Evolutionary conservation across 2,329 filamentous ascomycete species (phyloP), one percentile per base, ranked within the genome.

Genomic region (Fusarium hostae): DNA sequence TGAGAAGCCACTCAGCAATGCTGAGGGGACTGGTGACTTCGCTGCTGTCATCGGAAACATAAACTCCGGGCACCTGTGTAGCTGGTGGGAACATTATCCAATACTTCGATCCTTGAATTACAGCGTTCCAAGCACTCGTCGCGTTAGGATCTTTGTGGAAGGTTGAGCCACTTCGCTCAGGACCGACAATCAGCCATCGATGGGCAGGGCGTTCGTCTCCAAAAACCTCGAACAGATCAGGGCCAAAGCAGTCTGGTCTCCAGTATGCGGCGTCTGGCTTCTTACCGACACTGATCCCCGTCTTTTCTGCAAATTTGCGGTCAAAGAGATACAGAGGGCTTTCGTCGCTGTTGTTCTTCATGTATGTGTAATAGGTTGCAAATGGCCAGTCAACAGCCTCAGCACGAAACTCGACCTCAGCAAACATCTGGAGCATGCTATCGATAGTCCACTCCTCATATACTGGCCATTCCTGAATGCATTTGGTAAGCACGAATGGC

Each of bases 81-180:
- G 89, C 89, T 0, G 93, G 92, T 0, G 94, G 94, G 78, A 98
- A 98, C 94, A 98, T 97, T 80, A 98, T 95, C 95, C 96, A 98
- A 85, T 98, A 98, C 79, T 98, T 98, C 37, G 91, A 89, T 9
- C 95, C 96, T 65, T 92, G 90, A 32, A 98, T 85, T 18, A 98
- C 94, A 2, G 95, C 95, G 79, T 98, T 98, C 96, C 95, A 98
- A 0, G 96, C 95, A 75, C 90, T 92, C 22, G 89, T 91, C 22
- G 82, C 91, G 74, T 91, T 92, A 26, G 90, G 89, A 67, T 92
- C 90, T 79, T 98, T 98, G 84, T 98, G 95, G 79, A 98, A 98
- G 8, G 95, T 98, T 73, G 93, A 97, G 34, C 95, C 95, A 77
- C 94, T 97, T 63, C 94, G 87, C 70, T 91, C 89, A 2, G 95